Base-by-base conservation (phyloP, 2,329 filamentous ascomycete species). In the Ophiostoma quercus region DNA sequence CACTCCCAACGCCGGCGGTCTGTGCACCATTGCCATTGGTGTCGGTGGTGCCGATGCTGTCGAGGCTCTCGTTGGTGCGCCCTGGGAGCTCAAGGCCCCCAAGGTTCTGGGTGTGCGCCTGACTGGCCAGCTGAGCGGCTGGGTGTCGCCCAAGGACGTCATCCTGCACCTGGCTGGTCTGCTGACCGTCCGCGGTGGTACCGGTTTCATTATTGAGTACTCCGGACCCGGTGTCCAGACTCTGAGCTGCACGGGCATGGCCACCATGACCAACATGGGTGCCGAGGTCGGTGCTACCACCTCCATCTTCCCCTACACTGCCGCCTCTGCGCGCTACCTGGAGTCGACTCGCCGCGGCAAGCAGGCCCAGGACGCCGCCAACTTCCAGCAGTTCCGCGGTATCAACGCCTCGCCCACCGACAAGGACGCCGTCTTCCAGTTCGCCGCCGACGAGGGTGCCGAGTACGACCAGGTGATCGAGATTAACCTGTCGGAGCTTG, bases 41-140 rank as follows among this genome's bases (percentile, higher is more conserved):
- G 95, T 99, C 43, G 95, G 95, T 77, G 95, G 95, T 77, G 95
- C 95, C 32, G 95, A 99, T 81, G 95, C 95, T 32, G 95, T 99
- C 1, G 95, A 99, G 81, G 95, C 94, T 8, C 87, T 99, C 57
- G 95, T 97, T 2, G 94, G 96, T 77, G 93, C 94, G 9, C 95
- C 95, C 0, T 99, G 95, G 95, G 95, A 99, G 81, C 83, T 99
- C 71, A 97, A 96, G 83, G 95, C 95, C 5, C 95, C 95, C 19
- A 93, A 92, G 79, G 85, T 99, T 67, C 82, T 97, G 14, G 94
- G 94, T 76, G 93, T 98, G 11, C 87, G 89, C 77, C 84, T 98
- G 60, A 90, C 90, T 71, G 95, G 95, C 74, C 82, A 91, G 80
- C 86, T 99, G 71, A 92, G 84, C 78, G 93, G 92, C 76, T 99